Percentiles rank a stretch among this genome's conserved stretches.
Conservation (phyloP, 208 protist genomes). For the Leishmania turanica region DNA sequence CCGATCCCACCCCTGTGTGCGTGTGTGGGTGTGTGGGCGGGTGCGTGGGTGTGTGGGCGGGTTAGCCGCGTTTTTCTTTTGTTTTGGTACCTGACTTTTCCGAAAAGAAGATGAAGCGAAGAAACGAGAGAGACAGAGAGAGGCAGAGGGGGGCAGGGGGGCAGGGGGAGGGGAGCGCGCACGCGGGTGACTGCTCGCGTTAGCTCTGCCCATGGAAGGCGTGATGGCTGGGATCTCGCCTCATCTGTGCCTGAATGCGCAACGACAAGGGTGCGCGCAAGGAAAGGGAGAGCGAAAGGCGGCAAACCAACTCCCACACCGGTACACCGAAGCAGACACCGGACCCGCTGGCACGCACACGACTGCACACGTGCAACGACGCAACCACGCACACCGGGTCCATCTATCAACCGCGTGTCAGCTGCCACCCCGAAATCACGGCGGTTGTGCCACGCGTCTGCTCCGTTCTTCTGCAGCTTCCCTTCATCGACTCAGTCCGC, state of each 20-base stretch:
- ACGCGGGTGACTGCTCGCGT: neutral
- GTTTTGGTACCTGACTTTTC: neutral
- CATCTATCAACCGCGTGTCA: neutral
- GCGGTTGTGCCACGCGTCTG: neutral
- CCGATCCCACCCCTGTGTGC: neutral
- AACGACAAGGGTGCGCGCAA: neutral
- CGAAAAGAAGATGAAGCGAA: neutral
- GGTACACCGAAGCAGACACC: neutral
- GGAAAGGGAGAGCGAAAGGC: neutral
- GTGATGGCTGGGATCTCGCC: neutral
- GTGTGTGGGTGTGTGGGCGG: too few species aligned
- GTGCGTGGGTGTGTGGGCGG: neutral
- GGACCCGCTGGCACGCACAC: slow-evolving; percentile 1
- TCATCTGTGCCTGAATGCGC: neutral
- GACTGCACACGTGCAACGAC: slow-evolving; percentile 9
- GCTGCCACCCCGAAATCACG: neutral
- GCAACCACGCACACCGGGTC: neutral
- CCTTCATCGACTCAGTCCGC: neutral
- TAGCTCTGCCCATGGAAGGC: neutral
- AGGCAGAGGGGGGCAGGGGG: too few species aligned
- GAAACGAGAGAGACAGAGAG: neutral
- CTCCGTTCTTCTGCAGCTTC: neutral
- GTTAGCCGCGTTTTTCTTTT: neutral
- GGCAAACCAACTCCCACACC: neutral
- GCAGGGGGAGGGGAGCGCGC: neutral